Base-by-base conservation (phyloP, 306 rosid genomes). In the Crotalaria pallida region DNA sequence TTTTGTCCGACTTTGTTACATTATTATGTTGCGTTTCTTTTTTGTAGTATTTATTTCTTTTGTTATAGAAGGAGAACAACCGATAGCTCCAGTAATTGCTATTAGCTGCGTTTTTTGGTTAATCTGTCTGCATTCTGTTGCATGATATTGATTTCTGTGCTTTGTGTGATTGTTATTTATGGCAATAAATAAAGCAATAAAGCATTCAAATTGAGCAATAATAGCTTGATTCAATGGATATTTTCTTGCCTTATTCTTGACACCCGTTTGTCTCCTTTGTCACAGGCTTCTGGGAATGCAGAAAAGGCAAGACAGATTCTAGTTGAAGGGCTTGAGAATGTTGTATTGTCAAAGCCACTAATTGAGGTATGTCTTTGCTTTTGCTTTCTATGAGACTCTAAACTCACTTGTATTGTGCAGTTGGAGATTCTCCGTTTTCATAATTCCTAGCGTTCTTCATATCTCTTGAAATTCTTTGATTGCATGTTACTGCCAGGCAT, bases 291-390 rank as follows among this genome's bases (percentile, higher is more conserved):
- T 77, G 89, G 83, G 47, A 84, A 95, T 76, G 84, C 89, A 7
- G 96, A 83, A 67, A 95, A 86, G 74, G 99, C 97, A 57, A 87
- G 87, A 82, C 85, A 81, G 73, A 84, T 95, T 82, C 55, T 89
- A 27, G 83, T 82, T 59, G 88, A 85, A 40, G 97, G 96, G 10
- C 86, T 95, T 29, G 97, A 91, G 80, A 90, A 87, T 75, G 89
- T 82, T 69, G 80, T 80, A 43, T 68, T 82, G 62, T 83, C 93
- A 69, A 91, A 83, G 74, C 96, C 97, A 18, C 64, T 95, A 45
- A 85, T 95, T 19, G 99, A 95, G 91, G 99, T 87, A 45, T 60
- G 75, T 78, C 43, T 49, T 60, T 55, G 29, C 27, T 75, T 50
- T 52, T 12, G 7, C 65, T 67, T 69, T 24, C 55, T 16, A 10